Conservation (phyloP, 2,329 filamentous ascomycete genomes). For the Ceratocystis ficicola region DNA sequence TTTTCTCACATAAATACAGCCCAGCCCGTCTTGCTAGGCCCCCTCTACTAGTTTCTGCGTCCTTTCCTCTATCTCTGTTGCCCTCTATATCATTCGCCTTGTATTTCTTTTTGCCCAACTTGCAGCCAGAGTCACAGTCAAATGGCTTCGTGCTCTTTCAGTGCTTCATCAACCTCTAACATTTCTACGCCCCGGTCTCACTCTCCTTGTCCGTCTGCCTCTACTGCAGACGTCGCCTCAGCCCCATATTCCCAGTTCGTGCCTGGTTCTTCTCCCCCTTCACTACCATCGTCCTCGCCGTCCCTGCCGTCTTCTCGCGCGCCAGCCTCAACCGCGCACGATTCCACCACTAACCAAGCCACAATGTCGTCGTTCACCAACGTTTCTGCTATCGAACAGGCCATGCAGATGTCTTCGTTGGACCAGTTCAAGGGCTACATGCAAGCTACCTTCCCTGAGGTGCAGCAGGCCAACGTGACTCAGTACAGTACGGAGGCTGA, state of each 20-base stretch:
- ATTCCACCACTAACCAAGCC: conserved; percentile 40
- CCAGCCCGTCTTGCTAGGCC: conserved; percentile 7
- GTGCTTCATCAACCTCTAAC: conserved; percentile 36
- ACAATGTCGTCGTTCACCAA: conserved; percentile 41
- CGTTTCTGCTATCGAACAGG: conserved; percentile 44
- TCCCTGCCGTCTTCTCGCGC: conserved; percentile 26
- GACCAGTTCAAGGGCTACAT: conserved; percentile 50
- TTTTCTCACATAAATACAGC: conserved; percentile 3
- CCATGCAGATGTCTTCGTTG: conserved; percentile 48
- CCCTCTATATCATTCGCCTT: background rate
- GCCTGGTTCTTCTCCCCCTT: conserved; percentile 28
- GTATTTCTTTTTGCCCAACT: background rate
- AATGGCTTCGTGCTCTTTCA: conserved; percentile 29
- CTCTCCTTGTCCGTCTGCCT: conserved; percentile 29
- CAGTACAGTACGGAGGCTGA: conserved; percentile 41
- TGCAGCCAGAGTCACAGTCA: background rate
- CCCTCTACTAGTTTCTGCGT: background rate
- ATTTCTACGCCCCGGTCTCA: conserved; percentile 44
- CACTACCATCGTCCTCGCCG: background rate
- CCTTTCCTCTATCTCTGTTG: conserved; percentile 7
- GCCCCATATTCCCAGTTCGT: conserved; percentile 39
- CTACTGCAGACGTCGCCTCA: conserved; percentile 29
- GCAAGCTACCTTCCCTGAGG: conserved; percentile 43
- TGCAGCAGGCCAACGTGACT: conserved; percentile 42
- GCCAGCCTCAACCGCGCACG: conserved; percentile 37